Base-by-base conservation (phyloP, 2,329 filamentous ascomycete species). In the Fusarium stilboides region DNA sequence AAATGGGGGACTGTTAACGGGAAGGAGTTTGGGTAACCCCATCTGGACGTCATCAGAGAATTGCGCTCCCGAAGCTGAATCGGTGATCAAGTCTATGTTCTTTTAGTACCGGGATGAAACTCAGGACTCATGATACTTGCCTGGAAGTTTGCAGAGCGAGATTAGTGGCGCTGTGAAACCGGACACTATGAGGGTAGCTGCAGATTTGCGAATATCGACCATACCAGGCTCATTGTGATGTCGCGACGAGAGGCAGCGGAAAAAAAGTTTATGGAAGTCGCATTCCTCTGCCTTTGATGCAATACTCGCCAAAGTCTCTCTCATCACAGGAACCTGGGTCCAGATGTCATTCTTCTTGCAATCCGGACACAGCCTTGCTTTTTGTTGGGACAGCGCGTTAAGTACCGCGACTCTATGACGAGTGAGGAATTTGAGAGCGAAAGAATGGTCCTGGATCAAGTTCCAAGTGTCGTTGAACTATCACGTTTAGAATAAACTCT, bases 401-500 rank as follows among this genome's bases (percentile, higher is more conserved):
- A 2, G 24, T 3, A 51, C 28, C 3, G 45, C 7, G 13, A 3
- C 15, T 33, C 34, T 17, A 17, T 49, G 24, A 8, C 22, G 20
- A 19, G 6, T 17, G 3, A 64, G 26, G 20, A 62, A 7, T n/a
- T 2, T 12, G 17, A 45, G 40, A 17, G 58, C 47, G 17, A 68
- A 39, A 8, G 44, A 4, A n/a, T 19, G 43, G 20, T 67, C 65
- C 13, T 68, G 54, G 8, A 53, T 15, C 17, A 59, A 14, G 6
- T 56, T 40, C 65, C 63, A 68, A 22, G 10, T 56, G n/a, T 63
- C 24, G 39, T 63, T 42, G 9, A 68, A 59, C 62, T 68, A 20
- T 37, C 5, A 2, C 17, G 24, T 8, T 68, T 15, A 65, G 50
- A 26, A 10, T 28, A 13, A 20, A 31, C 28, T 31, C 6, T 10